A percentile compares a stretch with the other conserved stretches of the same genome.
These are phyloP conservation scores for Vitis rotundifolia DNA, from an alignment of 164 flowering plant species.

Conservation along the genomic window DNA sequence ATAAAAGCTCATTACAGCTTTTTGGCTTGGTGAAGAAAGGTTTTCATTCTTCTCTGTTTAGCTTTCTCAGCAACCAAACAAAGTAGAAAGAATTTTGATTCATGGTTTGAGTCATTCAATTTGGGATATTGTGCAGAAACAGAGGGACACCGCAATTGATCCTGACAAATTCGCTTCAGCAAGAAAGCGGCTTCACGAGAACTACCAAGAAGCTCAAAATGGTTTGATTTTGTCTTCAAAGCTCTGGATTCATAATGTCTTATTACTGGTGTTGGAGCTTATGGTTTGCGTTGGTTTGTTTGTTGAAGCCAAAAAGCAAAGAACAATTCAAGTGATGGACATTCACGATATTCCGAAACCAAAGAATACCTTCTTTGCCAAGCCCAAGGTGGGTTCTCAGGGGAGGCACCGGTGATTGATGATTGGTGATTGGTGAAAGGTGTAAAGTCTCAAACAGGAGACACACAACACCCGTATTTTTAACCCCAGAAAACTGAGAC, in stretches of 20 bases:
- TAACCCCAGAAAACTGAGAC: background rate
- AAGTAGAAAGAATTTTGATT: background rate
- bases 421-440: conserved; percentile 16
- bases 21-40: too few relatives aligned
- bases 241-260: background rate
- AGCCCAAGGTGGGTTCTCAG: conserved; percentile 74
- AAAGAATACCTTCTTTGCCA: conserved; percentile 71
- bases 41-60: background rate
- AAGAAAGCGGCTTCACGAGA: conserved; percentile 80
- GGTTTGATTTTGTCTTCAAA: conserved; percentile 41
- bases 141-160: conserved; percentile 52
- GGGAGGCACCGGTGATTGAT: conserved; percentile 79
- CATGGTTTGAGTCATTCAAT: background rate
- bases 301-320: conserved; percentile 91
- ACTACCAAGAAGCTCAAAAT: conserved; percentile 90
- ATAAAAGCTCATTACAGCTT: too few relatives aligned
- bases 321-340: conserved; percentile 94
- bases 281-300: conserved; percentile 11
- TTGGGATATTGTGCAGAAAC: conserved; percentile 43
- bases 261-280: background rate
- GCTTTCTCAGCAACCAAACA: background rate
- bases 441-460: too few relatives aligned
- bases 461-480: background rate
- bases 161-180: conserved; percentile 85
- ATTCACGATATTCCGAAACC: conserved; percentile 90